Conservation (phyloP, 371 early-diverging fungal species). For the Circinella umbellata region DNA sequence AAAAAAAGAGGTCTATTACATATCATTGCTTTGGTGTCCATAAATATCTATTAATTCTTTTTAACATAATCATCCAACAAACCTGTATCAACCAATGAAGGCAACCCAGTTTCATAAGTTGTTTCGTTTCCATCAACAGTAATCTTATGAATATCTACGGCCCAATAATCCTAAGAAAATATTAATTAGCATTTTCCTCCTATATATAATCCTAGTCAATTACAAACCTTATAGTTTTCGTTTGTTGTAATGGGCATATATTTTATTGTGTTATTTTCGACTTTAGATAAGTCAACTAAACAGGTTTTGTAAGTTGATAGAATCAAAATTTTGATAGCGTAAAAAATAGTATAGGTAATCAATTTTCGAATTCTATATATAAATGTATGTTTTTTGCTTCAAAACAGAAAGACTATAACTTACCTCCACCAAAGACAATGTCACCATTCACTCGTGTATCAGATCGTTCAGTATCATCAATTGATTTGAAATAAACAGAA, state of each 20-base stretch:
- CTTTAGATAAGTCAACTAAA: conserved; percentile 30
- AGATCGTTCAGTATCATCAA: conserved; percentile 5
- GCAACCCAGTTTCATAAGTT: conserved; percentile 10
- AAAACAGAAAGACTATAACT: background rate
- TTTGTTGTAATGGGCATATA: conserved; percentile 33
- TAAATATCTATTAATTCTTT: no score
- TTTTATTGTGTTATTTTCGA: conserved; percentile 25
- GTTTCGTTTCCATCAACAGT: conserved; percentile 23
- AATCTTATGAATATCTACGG: conserved; percentile 38
- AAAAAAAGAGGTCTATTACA: no score
- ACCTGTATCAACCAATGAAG: conserved; percentile 47
- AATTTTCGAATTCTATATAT: no score
- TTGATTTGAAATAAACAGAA: conserved; percentile 45
- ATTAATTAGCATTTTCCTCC: no score
- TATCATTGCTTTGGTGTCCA: no score
- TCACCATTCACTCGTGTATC: conserved; percentile 41
- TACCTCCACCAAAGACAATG: conserved; percentile 50
- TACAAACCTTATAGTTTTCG: conserved; percentile 26
- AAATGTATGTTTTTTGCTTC: no score
- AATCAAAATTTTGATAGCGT: background rate
- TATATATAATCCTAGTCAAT: background rate
- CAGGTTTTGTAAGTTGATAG: no score
- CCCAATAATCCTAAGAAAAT: conserved; percentile 47
- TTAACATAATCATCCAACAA: background rate
- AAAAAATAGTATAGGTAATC: background rate